Evolutionary conservation across 129 eudicot genomes (phyloP).

Genomic region (carrot (Daucus carota)): DNA sequence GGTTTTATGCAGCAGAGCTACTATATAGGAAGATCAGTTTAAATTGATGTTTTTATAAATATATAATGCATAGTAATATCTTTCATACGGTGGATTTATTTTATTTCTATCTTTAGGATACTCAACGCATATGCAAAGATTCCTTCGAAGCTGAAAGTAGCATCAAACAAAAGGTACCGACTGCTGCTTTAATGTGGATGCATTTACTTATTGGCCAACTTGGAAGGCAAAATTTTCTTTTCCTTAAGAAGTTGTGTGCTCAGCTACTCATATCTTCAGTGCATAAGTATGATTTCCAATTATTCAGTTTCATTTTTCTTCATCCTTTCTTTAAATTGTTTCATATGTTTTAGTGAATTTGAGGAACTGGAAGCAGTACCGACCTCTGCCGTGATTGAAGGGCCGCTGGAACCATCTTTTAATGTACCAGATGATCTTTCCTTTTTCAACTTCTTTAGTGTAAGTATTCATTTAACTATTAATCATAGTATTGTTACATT

Average conservation of each 20-base stretch:
- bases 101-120: conserved; percentile 38
- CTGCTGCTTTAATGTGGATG: background rate
- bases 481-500: no score
- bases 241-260: no score
- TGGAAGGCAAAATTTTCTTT: no score
- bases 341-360: no score
- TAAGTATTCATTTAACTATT: no score
- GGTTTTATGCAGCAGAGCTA: no score
- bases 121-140: conserved; percentile 59
- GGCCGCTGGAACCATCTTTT: conserved; percentile 65
- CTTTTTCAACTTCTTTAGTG: conserved; percentile 62
- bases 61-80: background rate
- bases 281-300: no score
- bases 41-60: no score
- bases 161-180: conserved; percentile 56
- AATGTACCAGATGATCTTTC: conserved; percentile 46
- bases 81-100: background rate
- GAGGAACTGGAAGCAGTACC: conserved; percentile 80
- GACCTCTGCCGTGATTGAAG: conserved; percentile 58
- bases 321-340: no score
- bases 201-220: background rate
- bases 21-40: background rate
- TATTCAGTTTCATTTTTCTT: no score
- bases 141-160: conserved; percentile 43
- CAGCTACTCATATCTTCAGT: no score